Evolutionary conservation across 2,329 filamentous ascomycete species (phyloP), one percentile per base, ranked within the genome.

Genomic region (Didymella exigua): DNA sequence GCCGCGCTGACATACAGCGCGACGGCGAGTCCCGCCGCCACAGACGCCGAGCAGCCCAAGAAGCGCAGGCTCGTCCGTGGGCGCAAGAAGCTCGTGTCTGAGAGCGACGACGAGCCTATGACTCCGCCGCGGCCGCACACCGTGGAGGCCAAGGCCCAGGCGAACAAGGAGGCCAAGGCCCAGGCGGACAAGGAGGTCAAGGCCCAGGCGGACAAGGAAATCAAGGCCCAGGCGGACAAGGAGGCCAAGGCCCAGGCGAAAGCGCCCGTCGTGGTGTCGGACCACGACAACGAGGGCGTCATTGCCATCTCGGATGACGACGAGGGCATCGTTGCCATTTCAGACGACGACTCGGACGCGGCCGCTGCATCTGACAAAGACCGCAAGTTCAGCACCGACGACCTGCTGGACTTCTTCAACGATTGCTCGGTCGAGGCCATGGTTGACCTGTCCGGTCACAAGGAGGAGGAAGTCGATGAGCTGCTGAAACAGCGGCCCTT

Each of bases 331-430:
- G 61, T 71, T n/a, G 68, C 74, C 18, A 65, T 72, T 2, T 69
- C 74, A 10, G 73, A 74, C 14, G 72, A 75, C 29, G 77, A 82
- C 16, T 79, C 80, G 1, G 79, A 81, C 11, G 74, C 74, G 13
- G 78, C 79, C 38, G 44, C 24, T 3, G 48, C 36, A 4, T 61
- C 57, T 23, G 66, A 57, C 6, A 60, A 55, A 13, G 69, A 74
- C 9, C 66, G 60, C 23, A 56, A 44, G 16, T 63, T 71, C 26
- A 71, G 85, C 34, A 80, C 85, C 26, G 68, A 68, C 4, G 82
- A 82, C 50, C 84, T 97, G 6, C 79, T 98, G 24, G 82, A 86
- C 7, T 96, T 92, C 67, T 87, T 99, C 74, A 98, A 98, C 69
- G 86, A 82, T 0, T 95, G 90, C 71, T 85, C 86, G 5, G 78